Percentiles rank a stretch among this genome's conserved stretches.
Evolutionary conservation across 768 basidiomycete species (phyloP).

Genomic region (Mycena amicta): DNA sequence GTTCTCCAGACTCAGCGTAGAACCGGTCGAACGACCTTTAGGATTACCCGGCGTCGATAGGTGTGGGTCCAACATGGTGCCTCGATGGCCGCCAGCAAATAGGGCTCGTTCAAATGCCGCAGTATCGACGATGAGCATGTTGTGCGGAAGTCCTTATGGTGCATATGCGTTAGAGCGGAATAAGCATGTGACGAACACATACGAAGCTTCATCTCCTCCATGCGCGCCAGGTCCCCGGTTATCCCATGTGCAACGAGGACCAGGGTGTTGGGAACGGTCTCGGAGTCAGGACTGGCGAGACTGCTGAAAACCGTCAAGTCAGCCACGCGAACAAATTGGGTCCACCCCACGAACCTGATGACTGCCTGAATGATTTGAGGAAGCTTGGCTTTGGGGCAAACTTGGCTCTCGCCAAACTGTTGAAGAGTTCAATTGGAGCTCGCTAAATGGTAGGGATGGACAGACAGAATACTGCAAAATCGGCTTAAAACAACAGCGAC

Average conservation of each 20-base stretch:
- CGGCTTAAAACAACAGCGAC: constrained; percentile 20
- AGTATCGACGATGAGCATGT: constrained; percentile 69
- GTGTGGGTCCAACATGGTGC: constrained; percentile 62
- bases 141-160: constrained; percentile 78
- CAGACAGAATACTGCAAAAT: constrained; percentile 59
- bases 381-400: constrained; percentile 66
- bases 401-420: constrained; percentile 80
- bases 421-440: constrained; percentile 2
- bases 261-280: constrained; percentile 67
- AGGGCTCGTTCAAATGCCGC: constrained; percentile 64
- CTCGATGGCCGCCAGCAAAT: constrained; percentile 58
- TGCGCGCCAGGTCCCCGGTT: constrained; percentile 54
- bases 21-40: constrained; percentile 49
- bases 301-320: constrained; percentile 47
- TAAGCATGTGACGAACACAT: no score
- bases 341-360: constrained; percentile 53
- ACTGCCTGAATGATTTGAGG: constrained; percentile 72
- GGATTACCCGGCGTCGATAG: constrained; percentile 37
- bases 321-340: neutral
- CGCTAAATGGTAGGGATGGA: constrained; percentile 3
- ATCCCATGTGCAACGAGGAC: constrained; percentile 71
- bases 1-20: constrained; percentile 63
- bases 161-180: no score
- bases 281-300: constrained; percentile 75
- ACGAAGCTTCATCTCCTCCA: constrained; percentile 83